Percentiles rank a stretch among this genome's conserved stretches.
phyloP scores from a whole-genome alignment of 2,329 filamentous ascomycete species.

The Fusarium sp. region DNA sequence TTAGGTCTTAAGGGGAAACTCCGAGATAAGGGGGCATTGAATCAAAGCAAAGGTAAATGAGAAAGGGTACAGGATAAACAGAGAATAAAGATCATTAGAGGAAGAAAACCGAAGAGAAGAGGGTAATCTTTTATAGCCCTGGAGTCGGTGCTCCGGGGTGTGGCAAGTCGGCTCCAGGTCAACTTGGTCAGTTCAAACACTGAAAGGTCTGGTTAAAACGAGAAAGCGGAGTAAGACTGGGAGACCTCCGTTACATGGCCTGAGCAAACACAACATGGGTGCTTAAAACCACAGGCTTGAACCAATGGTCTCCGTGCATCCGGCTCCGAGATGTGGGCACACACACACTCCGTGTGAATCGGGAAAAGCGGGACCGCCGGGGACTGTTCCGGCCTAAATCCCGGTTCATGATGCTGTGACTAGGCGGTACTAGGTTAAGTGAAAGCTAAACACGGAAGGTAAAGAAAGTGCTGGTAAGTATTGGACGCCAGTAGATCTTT shows the following conservation, averaged over 20 bases:
- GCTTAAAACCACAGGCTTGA: neutral
- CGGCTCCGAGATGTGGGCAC: constrained; percentile 9
- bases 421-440: too few species aligned
- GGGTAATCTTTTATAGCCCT: neutral
- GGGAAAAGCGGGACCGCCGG: constrained; percentile 8
- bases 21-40: neutral
- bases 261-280: neutral
- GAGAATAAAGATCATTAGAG: too few species aligned
- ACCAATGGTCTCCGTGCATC: neutral
- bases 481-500: too few species aligned
- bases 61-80: neutral
- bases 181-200: neutral
- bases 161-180: neutral
- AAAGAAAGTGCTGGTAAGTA: too few species aligned
- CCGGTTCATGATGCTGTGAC: neutral
- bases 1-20: too few species aligned
- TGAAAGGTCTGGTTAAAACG: neutral
- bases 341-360: constrained; percentile 1
- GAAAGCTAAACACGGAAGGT: too few species aligned
- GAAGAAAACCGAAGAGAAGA: neutral
- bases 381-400: neutral
- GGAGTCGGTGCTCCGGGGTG: neutral
- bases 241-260: neutral
- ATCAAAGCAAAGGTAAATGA: neutral
- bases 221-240: neutral